These are phyloP conservation scores for Fistulifera solaris DNA, from an alignment of 108 stramenopile species.

Conservation along the genomic window DNA sequence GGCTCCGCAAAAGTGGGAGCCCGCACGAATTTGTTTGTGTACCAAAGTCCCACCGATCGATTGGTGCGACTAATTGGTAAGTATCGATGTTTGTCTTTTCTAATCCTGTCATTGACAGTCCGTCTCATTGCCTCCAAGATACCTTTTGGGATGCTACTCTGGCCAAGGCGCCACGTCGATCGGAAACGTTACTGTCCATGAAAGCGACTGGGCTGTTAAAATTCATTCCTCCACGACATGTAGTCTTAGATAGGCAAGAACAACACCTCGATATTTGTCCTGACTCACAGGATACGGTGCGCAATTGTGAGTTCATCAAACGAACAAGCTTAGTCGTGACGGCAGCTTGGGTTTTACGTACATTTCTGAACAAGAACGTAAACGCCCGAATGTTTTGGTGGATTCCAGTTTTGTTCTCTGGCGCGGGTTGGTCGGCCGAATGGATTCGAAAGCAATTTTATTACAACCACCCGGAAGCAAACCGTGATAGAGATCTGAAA, in stretches of 20 bases:
- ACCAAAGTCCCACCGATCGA: conserved; percentile 4
- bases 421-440: conserved; percentile 7
- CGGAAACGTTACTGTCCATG: conserved; percentile 22
- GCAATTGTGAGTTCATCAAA: conserved; percentile 32
- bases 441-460: conserved; percentile 24
- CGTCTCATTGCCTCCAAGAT: conserved; percentile 20
- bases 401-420: neutral
- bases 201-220: conserved; percentile 13
- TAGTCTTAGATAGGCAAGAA: conserved; percentile 39
- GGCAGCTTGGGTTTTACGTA: neutral
- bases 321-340: neutral
- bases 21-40: conserved; percentile 3
- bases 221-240: conserved; percentile 27
- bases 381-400: neutral
- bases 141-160: conserved; percentile 56
- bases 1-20: neutral
- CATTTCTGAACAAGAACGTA: neutral
- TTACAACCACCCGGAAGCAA: conserved; percentile 32
- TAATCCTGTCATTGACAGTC: neutral
- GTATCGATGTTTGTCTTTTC: too few species aligned
- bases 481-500: conserved; percentile 25
- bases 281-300: conserved; percentile 42
- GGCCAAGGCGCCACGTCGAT: conserved; percentile 42
- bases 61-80: neutral
- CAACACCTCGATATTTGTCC: conserved; percentile 47